Evolutionary conservation across 306 rosid species (phyloP).

Genomic region (Lathyrus aphaca): DNA sequence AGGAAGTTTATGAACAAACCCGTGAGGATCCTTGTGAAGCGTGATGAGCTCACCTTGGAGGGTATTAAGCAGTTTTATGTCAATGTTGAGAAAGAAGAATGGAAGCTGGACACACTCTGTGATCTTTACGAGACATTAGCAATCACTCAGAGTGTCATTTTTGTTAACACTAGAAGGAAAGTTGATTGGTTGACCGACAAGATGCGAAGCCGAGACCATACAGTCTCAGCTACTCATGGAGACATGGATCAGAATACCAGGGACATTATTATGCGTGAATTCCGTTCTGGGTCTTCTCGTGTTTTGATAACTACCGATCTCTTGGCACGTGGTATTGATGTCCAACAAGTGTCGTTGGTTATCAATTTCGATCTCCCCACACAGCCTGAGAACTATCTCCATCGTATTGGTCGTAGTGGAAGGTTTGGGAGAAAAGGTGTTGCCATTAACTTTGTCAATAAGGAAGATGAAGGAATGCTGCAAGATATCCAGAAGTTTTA

Average conservation of each 20-base stretch:
- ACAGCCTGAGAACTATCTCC: slow-evolving; percentile 89
- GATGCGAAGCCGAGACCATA: slow-evolving; percentile 84
- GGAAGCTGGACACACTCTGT: slow-evolving; percentile 82
- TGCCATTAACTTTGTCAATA: slow-evolving; percentile 73
- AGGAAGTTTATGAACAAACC: slow-evolving; percentile 86
- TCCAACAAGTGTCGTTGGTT: slow-evolving; percentile 83
- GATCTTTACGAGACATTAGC: slow-evolving; percentile 80
- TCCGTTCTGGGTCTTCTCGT: slow-evolving; percentile 83
- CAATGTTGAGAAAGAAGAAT: slow-evolving; percentile 74
- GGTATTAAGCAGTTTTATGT: slow-evolving; percentile 82
- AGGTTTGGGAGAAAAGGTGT: slow-evolving; percentile 88
- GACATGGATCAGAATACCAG: slow-evolving; percentile 92
- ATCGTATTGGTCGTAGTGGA: slow-evolving; percentile 87
- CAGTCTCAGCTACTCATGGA: slow-evolving; percentile 87
- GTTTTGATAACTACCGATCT: slow-evolving; percentile 79
- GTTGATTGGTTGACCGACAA: slow-evolving; percentile 90
- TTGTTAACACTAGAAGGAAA: slow-evolving; percentile 84
- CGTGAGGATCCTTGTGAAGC: slow-evolving; percentile 88
- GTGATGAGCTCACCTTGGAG: slow-evolving; percentile 84
- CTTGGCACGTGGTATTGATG: slow-evolving; percentile 87
- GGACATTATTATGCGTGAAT: slow-evolving; percentile 87
- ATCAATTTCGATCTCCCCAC: slow-evolving; percentile 83
- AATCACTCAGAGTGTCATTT: slow-evolving; percentile 83
- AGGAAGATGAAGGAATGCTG: slow-evolving; percentile 71
- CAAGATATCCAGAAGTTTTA: slow-evolving; percentile 80